Conservation (phyloP, 1,139 yeast species). For the Taphrina pruni region DNA sequence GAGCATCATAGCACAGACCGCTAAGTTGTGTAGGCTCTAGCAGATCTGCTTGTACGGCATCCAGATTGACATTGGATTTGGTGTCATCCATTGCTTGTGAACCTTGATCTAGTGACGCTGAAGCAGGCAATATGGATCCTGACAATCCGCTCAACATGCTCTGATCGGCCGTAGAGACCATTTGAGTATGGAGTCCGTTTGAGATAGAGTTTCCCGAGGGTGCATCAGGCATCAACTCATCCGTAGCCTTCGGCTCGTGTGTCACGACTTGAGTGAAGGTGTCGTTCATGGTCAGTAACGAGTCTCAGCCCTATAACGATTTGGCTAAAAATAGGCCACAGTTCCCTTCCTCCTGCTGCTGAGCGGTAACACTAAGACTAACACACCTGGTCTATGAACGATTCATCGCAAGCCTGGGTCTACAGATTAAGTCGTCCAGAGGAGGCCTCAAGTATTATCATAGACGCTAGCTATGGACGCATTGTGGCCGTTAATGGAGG, state of each 20-base stretch:
- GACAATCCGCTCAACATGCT: neutral
- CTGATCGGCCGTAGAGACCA: neutral
- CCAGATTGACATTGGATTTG: neutral
- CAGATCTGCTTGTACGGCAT: neutral
- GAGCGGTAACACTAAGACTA: neutral
- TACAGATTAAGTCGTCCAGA: neutral
- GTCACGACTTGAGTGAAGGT: neutral
- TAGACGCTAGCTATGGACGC: no score
- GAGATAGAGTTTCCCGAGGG: neutral
- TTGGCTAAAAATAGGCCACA: no score
- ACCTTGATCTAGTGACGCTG: neutral
- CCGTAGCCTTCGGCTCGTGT: neutral
- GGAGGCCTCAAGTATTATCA: neutral
- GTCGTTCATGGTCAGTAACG: neutral
- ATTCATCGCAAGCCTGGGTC: neutral
- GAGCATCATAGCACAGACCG: slow-evolving; percentile 92
- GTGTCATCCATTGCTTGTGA: neutral
- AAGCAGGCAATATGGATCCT: neutral
- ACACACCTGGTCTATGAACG: neutral
- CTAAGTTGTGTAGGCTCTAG: slow-evolving; percentile 50
- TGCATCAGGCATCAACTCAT: slow-evolving; percentile 5
- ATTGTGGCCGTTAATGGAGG: neutral
- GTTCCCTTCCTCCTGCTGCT: neutral
- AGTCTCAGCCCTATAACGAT: neutral
- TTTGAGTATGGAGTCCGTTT: neutral